A percentile compares a stretch with the other conserved stretches of the same genome.
Conservation (phyloP, 2,329 filamentous ascomycete species). For the Nemania abortiva region DNA sequence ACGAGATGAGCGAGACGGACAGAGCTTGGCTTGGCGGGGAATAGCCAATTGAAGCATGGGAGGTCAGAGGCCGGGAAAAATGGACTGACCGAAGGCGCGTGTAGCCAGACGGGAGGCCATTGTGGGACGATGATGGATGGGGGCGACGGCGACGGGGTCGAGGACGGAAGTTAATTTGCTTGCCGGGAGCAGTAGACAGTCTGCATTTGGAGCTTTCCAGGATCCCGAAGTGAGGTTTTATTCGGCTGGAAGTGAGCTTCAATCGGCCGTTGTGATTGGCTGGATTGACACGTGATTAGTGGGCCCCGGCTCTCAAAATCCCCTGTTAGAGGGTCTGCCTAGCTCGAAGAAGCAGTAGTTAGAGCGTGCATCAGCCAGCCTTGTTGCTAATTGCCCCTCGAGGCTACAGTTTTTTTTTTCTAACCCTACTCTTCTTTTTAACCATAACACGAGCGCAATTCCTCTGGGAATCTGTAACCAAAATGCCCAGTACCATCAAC, state of each 20-base stretch:
- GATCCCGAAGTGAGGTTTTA: slow-evolving; percentile 54
- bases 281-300: slow-evolving; percentile 47
- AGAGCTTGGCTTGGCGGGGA: slow-evolving; percentile 8
- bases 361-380: slow-evolving; percentile 39
- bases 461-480: background rate
- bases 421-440: background rate
- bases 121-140: slow-evolving; percentile 72
- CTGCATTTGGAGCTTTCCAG: slow-evolving; percentile 40
- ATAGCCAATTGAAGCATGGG: slow-evolving; percentile 26
- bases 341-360: slow-evolving; percentile 6
- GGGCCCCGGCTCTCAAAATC: slow-evolving; percentile 32
- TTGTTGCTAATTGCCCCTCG: slow-evolving; percentile 41
- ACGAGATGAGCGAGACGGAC: slow-evolving; percentile 47
- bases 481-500: slow-evolving; percentile 49
- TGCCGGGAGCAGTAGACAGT: slow-evolving; percentile 50
- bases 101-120: slow-evolving; percentile 99
- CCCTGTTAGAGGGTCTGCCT: slow-evolving; percentile 20
- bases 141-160: slow-evolving; percentile 59
- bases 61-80: background rate
- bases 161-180: slow-evolving; percentile 56
- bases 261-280: slow-evolving; percentile 44
- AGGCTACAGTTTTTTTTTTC: slow-evolving; percentile 43
- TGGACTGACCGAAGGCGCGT: slow-evolving; percentile 88
- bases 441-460: background rate
- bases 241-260: slow-evolving; percentile 42